A percentile compares a stretch with the other conserved stretches of the same genome.
Evolutionary conservation across 1,284 basidiomycete species (phyloP).

Genomic region (Fomitopsis betulina): DNA sequence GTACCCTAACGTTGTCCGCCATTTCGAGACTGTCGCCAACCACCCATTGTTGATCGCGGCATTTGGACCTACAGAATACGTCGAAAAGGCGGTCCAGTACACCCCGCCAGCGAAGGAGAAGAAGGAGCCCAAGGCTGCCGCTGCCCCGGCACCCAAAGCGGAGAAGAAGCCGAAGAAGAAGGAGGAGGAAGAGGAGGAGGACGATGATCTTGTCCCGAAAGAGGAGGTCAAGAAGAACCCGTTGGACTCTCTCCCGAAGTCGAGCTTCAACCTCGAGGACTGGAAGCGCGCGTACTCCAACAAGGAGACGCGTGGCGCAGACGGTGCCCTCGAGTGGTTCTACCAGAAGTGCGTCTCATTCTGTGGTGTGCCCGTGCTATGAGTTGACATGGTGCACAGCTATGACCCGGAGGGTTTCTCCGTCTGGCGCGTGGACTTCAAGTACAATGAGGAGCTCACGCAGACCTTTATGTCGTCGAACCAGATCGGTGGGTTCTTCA

Average conservation of each 20-base stretch:
- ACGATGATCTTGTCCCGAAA: slow-evolving; percentile 52
- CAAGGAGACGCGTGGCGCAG: slow-evolving; percentile 84
- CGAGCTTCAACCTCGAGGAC: slow-evolving; percentile 92
- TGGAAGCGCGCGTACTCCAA: slow-evolving; percentile 99
- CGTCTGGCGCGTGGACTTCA: slow-evolving; percentile 91
- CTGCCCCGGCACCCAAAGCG: slow-evolving; percentile 47
- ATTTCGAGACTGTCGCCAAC: slow-evolving; percentile 81
- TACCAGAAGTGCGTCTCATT: slow-evolving; percentile 71
- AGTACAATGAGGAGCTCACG: slow-evolving; percentile 95
- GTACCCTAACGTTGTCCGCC: slow-evolving; percentile 78
- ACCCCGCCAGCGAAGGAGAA: slow-evolving; percentile 72
- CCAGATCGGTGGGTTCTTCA: slow-evolving; percentile 93
- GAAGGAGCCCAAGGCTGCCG: slow-evolving; percentile 42
- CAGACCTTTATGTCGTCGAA: slow-evolving; percentile 90
- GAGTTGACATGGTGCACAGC: slow-evolving; percentile 40
- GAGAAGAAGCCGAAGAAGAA: slow-evolving; percentile 56
- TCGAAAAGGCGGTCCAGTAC: slow-evolving; percentile 72
- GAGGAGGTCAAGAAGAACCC: slow-evolving; percentile 91
- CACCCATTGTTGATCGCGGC: slow-evolving; percentile 71
- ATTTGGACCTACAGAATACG: slow-evolving; percentile 58
- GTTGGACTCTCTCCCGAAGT: slow-evolving; percentile 89
- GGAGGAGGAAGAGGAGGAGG: slow-evolving; percentile 67
- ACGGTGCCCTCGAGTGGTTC: slow-evolving; percentile 82
- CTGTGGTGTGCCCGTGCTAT: not conserved
- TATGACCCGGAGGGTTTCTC: slow-evolving; percentile 92